Conservation (phyloP, 1,284 basidiomycete species). For the Naganishia liquefaciens region DNA sequence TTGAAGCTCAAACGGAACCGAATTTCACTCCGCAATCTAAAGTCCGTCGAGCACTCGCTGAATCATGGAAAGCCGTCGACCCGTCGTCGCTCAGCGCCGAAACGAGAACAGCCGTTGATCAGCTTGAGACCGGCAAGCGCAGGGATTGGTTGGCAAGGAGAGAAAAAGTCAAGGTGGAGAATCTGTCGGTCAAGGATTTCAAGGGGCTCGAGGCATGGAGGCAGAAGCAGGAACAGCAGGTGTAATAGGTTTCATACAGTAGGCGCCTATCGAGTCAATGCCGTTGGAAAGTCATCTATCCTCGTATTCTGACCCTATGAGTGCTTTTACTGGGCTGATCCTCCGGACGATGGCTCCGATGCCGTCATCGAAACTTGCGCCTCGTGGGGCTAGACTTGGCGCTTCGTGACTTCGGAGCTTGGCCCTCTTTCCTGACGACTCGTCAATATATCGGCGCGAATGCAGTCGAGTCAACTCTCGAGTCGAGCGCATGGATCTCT, state of each 20-base stretch:
- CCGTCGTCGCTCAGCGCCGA: conserved; percentile 23
- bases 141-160: conserved; percentile 15
- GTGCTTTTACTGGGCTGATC: too few relatives aligned
- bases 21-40: conserved; percentile 30
- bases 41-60: conserved; percentile 35
- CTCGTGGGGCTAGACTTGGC: too few relatives aligned
- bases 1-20: not conserved
- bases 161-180: conserved; percentile 17
- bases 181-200: conserved; percentile 16
- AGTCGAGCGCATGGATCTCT: too few relatives aligned
- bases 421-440: too few relatives aligned
- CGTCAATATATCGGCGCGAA: too few relatives aligned
- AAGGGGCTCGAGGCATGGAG: conserved; percentile 23
- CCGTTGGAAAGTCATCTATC: too few relatives aligned
- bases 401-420: too few relatives aligned
- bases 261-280: too few relatives aligned
- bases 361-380: too few relatives aligned
- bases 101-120: conserved; percentile 8
- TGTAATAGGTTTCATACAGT: not conserved
- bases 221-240: conserved; percentile 8
- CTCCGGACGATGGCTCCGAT: too few relatives aligned
- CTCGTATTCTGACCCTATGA: too few relatives aligned
- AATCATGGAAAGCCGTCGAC: conserved; percentile 36
- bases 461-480: too few relatives aligned
- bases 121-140: conserved; percentile 15